Evolutionary conservation across 768 basidiomycete species (phyloP).

Genomic region (Boletus edulis): DNA sequence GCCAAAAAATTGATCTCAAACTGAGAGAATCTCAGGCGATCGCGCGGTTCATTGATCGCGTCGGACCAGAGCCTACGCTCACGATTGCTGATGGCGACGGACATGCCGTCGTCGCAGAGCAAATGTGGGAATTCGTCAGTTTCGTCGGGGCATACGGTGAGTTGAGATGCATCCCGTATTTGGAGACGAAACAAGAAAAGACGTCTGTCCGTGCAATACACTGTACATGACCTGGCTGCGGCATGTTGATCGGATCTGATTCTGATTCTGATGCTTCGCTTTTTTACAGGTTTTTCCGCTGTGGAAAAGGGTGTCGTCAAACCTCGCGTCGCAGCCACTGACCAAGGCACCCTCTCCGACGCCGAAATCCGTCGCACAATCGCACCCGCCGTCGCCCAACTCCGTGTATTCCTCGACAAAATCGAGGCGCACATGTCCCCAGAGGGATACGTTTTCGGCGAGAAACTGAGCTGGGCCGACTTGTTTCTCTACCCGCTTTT

Average conservation of each 20-base stretch:
- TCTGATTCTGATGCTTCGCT: not conserved
- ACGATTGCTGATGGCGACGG: slow-evolving; percentile 20
- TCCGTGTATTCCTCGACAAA: slow-evolving; percentile 15
- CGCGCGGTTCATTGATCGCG: slow-evolving; percentile 28
- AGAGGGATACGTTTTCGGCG: slow-evolving; percentile 29
- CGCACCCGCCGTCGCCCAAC: slow-evolving; percentile 12
- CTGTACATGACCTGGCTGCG: no score
- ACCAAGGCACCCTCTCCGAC: slow-evolving; percentile 22
- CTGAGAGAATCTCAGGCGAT: slow-evolving; percentile 31
- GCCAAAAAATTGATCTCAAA: slow-evolving; percentile 20
- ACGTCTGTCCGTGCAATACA: no score
- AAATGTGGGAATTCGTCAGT: slow-evolving; percentile 35
- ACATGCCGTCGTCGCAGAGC: slow-evolving; percentile 22
- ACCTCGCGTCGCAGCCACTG: slow-evolving; percentile 27
- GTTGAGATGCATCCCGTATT: not conserved
- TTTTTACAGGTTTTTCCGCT: slow-evolving; percentile 23
- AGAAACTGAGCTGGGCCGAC: slow-evolving; percentile 30
- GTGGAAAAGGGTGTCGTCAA: slow-evolving; percentile 33
- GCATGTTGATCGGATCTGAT: not conserved
- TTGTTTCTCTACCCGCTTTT: slow-evolving; percentile 33
- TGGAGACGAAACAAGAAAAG: no score
- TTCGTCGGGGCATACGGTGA: slow-evolving; percentile 25
- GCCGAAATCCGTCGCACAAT: slow-evolving; percentile 20
- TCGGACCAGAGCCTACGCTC: slow-evolving; percentile 28
- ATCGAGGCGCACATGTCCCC: slow-evolving; percentile 25